Conservation (phyloP, 2,329 filamentous ascomycete species). For the Bipolaris zeicola region DNA sequence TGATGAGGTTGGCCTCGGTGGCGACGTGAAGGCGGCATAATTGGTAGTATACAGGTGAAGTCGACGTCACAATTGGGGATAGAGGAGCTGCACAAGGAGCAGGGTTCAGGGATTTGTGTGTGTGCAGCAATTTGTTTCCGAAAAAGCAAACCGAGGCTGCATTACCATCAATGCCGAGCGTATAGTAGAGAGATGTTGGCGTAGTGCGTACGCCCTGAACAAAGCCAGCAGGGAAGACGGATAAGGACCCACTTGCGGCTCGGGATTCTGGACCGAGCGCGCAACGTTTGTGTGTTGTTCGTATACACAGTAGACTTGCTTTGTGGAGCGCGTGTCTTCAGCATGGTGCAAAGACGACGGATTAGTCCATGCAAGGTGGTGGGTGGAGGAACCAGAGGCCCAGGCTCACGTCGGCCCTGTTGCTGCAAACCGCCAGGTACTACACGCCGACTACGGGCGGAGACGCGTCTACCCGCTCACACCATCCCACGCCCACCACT, state of each 20-base stretch:
- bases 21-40: constrained; percentile 40
- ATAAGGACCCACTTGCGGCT: background rate
- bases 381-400: constrained; percentile 1
- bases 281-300: background rate
- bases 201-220: no score
- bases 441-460: background rate
- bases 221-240: background rate
- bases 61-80: constrained; percentile 12
- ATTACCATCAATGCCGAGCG: background rate
- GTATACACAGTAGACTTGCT: background rate
- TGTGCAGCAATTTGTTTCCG: background rate
- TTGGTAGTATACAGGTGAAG: background rate
- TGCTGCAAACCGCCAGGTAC: constrained; percentile 1
- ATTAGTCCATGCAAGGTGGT: background rate
- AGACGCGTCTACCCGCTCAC: background rate
- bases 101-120: background rate
- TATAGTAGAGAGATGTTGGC: no score
- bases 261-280: background rate
- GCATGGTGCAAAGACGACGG: background rate
- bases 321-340: background rate
- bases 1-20: constrained; percentile 27
- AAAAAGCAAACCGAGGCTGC: background rate
- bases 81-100: background rate
- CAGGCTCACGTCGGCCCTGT: constrained; percentile 17
- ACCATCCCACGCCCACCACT: background rate